Percentiles rank a stretch among this genome's conserved stretches.
These are phyloP conservation scores for Psidium guajava DNA, from an alignment of 345 rosid species.

Conservation along the genomic window DNA sequence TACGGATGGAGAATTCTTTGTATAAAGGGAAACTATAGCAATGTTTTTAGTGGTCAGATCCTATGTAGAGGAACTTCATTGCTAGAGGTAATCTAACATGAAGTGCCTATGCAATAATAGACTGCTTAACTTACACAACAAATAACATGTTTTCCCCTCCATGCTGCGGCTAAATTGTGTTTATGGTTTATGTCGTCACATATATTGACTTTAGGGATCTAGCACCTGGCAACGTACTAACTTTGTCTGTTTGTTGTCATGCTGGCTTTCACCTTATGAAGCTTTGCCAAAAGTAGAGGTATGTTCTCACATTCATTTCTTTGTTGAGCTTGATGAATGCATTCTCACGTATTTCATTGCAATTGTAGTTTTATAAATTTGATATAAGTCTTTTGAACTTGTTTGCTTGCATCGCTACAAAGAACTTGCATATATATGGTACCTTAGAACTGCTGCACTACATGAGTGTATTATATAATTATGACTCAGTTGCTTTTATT, in stretches of 20 bases:
- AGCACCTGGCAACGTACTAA: constrained; percentile 3
- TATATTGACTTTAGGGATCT: neutral
- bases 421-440: neutral
- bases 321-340: neutral
- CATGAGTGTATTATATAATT: neutral
- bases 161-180: neutral
- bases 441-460: neutral
- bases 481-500: neutral
- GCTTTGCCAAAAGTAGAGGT: constrained; percentile 94
- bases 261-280: constrained; percentile 20
- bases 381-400: neutral
- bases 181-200: neutral
- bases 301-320: constrained; percentile 6
- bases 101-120: neutral
- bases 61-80: neutral
- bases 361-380: neutral
- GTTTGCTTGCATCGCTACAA: neutral
- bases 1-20: neutral
- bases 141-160: neutral
- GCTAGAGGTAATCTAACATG: neutral
- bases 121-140: neutral
- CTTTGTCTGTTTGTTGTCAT: constrained; percentile 9
- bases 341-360: neutral
- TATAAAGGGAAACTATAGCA: neutral
- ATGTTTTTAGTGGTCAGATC: neutral